A percentile compares a stretch with the other conserved stretches of the same genome.
Conservation (phyloP, 257 asterid genomes). For the Solanum lignicaule region DNA sequence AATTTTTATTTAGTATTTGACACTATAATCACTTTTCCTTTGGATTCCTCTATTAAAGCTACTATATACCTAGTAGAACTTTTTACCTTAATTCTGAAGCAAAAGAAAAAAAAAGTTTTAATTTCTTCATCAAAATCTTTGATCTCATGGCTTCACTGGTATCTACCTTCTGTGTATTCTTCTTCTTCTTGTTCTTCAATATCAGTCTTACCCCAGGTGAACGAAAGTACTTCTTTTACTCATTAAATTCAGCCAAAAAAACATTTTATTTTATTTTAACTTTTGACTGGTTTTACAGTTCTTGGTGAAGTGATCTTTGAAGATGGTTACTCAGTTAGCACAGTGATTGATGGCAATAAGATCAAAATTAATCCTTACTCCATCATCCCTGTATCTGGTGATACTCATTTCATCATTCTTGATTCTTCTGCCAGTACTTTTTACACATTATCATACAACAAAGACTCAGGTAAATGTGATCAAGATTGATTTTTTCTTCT, state of each 20-base stretch:
- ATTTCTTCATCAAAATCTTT: background rate
- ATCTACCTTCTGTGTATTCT: background rate
- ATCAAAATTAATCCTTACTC: conserved; percentile 41
- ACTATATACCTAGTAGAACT: background rate
- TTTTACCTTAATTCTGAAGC: background rate
- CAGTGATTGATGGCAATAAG: conserved; percentile 67
- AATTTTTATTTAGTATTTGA: background rate
- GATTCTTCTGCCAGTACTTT: conserved; percentile 57
- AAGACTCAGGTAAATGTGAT: conserved; percentile 16
- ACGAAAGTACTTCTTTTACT: background rate
- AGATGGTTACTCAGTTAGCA: conserved; percentile 74
- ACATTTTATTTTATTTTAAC: no score
- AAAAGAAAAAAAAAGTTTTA: background rate
- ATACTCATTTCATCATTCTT: conserved; percentile 52
- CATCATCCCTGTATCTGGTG: conserved; percentile 36
- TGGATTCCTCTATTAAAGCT: background rate
- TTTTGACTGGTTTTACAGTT: conserved; percentile 16
- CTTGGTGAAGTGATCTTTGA: conserved; percentile 34
- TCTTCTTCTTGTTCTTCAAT: conserved; percentile 16
- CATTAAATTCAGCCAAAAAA: background rate
- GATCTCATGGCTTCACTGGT: conserved; percentile 1
- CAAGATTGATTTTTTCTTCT: background rate
- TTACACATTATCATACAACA: conserved; percentile 41
- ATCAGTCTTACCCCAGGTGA: conserved; percentile 28
- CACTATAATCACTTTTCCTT: background rate